phyloP scores from a whole-genome alignment of 148 eudicot genomes.

The Chenopodium formosanum region DNA sequence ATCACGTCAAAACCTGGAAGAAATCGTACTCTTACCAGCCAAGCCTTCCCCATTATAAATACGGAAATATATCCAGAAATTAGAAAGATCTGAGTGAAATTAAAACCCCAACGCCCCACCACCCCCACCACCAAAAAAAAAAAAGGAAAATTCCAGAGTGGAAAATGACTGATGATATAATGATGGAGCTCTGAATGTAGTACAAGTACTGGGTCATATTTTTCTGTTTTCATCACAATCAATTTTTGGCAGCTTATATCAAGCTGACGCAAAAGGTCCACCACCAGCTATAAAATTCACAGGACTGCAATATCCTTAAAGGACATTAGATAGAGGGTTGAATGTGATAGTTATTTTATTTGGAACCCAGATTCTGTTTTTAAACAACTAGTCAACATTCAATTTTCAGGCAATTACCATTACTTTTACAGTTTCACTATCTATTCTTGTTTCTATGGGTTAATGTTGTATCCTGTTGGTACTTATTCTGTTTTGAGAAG shows the following conservation, averaged over 20 bases:
- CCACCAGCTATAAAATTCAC: slow-evolving; percentile 16
- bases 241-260: slow-evolving; percentile 21
- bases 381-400: not conserved
- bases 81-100: not conserved
- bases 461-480: not conserved
- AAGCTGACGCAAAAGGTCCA: slow-evolving; percentile 16
- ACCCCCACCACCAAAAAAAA: not conserved
- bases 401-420: not conserved
- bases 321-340: slow-evolving; percentile 12
- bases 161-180: not conserved
- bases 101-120: not conserved
- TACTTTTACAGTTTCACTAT: not conserved
- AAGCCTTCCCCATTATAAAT: not conserved
- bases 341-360: slow-evolving; percentile 18
- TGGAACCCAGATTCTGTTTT: not conserved
- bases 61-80: not conserved
- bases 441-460: not conserved
- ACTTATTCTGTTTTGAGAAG: not conserved
- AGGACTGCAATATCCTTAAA: slow-evolving; percentile 23
- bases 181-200: not conserved
- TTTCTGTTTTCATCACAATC: slow-evolving; percentile 4
- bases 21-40: not conserved
- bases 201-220: not conserved
- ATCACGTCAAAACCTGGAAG: not conserved
- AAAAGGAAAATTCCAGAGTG: not conserved